A percentile compares a stretch with the other conserved stretches of the same genome.
phyloP scores from a whole-genome alignment of 2,329 filamentous ascomycete genomes.

The Cladosporium sp. region DNA sequence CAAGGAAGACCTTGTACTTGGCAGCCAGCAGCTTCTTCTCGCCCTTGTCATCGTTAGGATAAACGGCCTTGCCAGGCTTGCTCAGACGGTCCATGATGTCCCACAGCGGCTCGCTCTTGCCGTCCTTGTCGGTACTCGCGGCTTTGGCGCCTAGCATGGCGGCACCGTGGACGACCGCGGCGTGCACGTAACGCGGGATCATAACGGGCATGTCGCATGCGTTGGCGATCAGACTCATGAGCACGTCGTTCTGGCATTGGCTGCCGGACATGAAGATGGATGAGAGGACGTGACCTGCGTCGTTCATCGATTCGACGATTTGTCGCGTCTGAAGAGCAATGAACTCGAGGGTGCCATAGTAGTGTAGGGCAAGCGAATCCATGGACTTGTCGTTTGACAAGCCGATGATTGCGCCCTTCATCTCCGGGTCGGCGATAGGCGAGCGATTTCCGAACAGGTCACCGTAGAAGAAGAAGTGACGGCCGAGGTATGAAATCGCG shows the following conservation, averaged over 20 bases:
- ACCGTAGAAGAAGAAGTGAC: slow-evolving; percentile 98
- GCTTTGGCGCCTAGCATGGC: slow-evolving; percentile 98
- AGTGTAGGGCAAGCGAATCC: slow-evolving; percentile 81
- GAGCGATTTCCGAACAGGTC: slow-evolving; percentile 96
- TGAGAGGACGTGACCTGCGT: slow-evolving; percentile 74
- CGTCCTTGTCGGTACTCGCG: slow-evolving; percentile 71
- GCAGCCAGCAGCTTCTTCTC: slow-evolving; percentile 76
- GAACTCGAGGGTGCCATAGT: slow-evolving; percentile 96
- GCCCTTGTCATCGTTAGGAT: slow-evolving; percentile 62
- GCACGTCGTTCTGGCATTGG: slow-evolving; percentile 89
- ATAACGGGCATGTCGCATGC: slow-evolving; percentile 88
- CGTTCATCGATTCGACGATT: slow-evolving; percentile 92
- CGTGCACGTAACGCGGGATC: slow-evolving; percentile 88
- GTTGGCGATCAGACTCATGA: slow-evolving; percentile 87
- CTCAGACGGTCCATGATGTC: slow-evolving; percentile 97
- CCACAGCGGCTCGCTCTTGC: slow-evolving; percentile 83
- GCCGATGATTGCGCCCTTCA: slow-evolving; percentile 85
- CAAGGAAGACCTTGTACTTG: slow-evolving; percentile 94
- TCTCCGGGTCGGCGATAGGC: slow-evolving; percentile 83
- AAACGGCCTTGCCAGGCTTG: slow-evolving; percentile 80
- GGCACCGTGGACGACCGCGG: slow-evolving; percentile 93
- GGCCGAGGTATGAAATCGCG: slow-evolving; percentile 74
- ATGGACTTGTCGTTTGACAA: slow-evolving; percentile 80
- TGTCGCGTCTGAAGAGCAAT: slow-evolving; percentile 95
- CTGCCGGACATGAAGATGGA: slow-evolving; percentile 99